Evolutionary conservation across 1,284 basidiomycete species (phyloP).

Genomic region (Cryptococcus hybrid): DNA sequence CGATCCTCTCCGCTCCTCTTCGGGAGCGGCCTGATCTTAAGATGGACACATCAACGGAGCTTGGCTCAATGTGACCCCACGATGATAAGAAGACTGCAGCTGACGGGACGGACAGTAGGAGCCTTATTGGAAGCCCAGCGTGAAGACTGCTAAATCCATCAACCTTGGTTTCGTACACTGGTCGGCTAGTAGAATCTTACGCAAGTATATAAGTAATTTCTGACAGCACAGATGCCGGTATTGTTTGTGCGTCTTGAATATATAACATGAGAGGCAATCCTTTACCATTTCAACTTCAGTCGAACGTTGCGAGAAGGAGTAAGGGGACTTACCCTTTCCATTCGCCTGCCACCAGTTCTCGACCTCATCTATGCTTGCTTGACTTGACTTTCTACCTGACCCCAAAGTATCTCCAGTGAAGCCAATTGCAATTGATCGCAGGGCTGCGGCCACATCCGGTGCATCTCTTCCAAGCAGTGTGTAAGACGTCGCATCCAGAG

Average conservation of each 20-base stretch:
- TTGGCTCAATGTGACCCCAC: constrained; percentile 32
- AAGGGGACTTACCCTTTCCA: constrained; percentile 16
- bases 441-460: constrained; percentile 24
- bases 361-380: constrained; percentile 37
- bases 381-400: constrained; percentile 27
- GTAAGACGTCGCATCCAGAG: constrained; percentile 6
- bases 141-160: constrained; percentile 21
- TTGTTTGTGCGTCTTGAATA: constrained; percentile 37
- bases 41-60: constrained; percentile 33
- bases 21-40: constrained; percentile 18
- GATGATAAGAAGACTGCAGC: constrained; percentile 26
- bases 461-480: constrained; percentile 22
- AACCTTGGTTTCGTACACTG: not conserved
- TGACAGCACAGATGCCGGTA: constrained; percentile 23
- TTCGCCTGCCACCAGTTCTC: constrained; percentile 28
- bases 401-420: constrained; percentile 27
- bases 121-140: constrained; percentile 22
- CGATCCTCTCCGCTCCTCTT: constrained; percentile 16
- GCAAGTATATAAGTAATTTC: constrained; percentile 39
- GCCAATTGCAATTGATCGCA: constrained; percentile 26
- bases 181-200: constrained; percentile 14
- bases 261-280: constrained; percentile 28
- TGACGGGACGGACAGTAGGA: constrained; percentile 39
- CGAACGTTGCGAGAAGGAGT: not conserved
- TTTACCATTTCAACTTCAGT: constrained; percentile 8